These are phyloP conservation scores for Rusavskia elegans DNA, from an alignment of 495 filamentous ascomycete genomes.

Conservation along the genomic window DNA sequence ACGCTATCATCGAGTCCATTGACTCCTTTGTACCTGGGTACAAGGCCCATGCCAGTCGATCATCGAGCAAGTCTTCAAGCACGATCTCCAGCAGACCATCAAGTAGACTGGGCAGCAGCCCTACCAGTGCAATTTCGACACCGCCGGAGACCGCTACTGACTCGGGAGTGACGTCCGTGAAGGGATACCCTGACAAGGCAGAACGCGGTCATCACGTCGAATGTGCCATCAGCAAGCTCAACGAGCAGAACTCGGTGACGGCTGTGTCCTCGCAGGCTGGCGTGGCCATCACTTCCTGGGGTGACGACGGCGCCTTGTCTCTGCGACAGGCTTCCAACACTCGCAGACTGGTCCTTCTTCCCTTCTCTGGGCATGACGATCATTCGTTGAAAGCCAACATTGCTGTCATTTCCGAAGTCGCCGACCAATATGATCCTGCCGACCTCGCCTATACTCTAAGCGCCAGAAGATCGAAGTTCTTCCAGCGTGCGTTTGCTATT, in stretches of 20 bases:
- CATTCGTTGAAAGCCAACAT: background rate
- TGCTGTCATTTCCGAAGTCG: background rate
- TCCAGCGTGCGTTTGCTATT: slow-evolving; percentile 14
- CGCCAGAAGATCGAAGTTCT: slow-evolving; percentile 11
- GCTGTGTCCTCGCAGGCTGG: background rate
- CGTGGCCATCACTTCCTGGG: background rate
- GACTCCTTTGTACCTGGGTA: slow-evolving; percentile 7
- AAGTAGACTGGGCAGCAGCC: background rate
- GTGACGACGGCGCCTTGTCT: background rate
- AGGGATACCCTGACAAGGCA: too few species aligned
- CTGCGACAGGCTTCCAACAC: background rate
- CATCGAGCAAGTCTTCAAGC: background rate
- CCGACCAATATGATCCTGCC: background rate
- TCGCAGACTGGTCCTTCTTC: background rate
- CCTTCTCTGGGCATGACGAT: background rate
- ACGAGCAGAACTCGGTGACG: background rate
- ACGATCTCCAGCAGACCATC: background rate
- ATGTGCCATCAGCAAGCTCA: background rate
- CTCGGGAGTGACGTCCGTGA: too few species aligned
- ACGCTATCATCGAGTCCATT: slow-evolving; percentile 32
- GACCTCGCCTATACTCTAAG: slow-evolving; percentile 20
- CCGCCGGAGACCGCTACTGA: too few species aligned
- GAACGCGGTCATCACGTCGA: background rate
- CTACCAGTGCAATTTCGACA: too few species aligned
- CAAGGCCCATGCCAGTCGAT: background rate